Evolutionary conservation across 805 yeast genomes (phyloP).

Genomic region (Cyberlindnera sargentensis): DNA sequence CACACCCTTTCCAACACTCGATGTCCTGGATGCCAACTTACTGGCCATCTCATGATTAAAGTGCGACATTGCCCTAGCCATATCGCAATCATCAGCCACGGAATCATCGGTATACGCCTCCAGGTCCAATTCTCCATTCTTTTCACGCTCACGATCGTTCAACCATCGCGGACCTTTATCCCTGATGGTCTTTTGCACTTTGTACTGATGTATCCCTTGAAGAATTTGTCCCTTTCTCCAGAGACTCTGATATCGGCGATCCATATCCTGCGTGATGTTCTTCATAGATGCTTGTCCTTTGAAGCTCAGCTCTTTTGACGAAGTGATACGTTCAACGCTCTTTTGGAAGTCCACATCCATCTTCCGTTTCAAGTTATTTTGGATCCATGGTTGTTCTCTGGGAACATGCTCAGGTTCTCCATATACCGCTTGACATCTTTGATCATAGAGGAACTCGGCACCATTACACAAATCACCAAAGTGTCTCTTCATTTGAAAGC

Average conservation of each 20-base stretch:
- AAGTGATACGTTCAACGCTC: not conserved
- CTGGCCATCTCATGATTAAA: not conserved
- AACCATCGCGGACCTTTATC: not conserved
- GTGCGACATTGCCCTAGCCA: slow-evolving; percentile 1
- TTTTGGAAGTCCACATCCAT: not conserved
- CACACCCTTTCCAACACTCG: not conserved
- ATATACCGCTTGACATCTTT: not conserved
- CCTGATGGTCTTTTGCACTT: not conserved
- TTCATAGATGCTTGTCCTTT: slow-evolving; percentile 3
- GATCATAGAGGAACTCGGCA: slow-evolving; percentile 17
- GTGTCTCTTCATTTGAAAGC: slow-evolving; percentile 32
- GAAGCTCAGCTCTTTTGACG: slow-evolving; percentile 1
- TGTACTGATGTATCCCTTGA: not conserved
- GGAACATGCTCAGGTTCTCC: slow-evolving; percentile 1
- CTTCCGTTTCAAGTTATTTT: not conserved
- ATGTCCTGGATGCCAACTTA: not conserved
- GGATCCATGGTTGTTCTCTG: not conserved
- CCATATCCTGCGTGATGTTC: not conserved
- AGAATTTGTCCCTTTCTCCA: not conserved
- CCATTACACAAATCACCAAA: slow-evolving; percentile 32
- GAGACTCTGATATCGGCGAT: not conserved
- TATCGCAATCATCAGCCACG: slow-evolving; percentile 1
- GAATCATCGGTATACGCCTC: not conserved
- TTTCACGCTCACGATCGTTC: not conserved
- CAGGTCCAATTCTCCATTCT: not conserved